A percentile compares a stretch with the other conserved stretches of the same genome.
These are phyloP conservation scores for Suhomyces atakaporum DNA, from an alignment of 1,139 yeast genomes.

Conservation along the genomic window DNA sequence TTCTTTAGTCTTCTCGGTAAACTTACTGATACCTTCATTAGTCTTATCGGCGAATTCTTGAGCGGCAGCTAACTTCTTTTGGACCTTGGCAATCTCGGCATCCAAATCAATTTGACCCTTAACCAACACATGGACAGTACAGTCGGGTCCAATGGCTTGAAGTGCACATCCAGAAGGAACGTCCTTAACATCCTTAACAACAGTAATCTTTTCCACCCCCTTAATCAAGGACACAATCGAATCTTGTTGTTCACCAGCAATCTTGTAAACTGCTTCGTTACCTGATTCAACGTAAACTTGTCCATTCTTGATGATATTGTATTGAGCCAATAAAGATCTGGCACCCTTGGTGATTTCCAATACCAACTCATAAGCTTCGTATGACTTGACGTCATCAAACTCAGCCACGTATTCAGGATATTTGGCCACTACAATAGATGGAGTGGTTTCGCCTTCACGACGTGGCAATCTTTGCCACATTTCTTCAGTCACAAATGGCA, in stretches of 20 bases:
- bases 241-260: slow-evolving; percentile 70
- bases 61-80: slow-evolving; percentile 68
- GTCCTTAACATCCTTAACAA: slow-evolving; percentile 53
- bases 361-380: slow-evolving; percentile 75
- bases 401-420: slow-evolving; percentile 70
- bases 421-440: slow-evolving; percentile 74
- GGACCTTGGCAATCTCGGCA: slow-evolving; percentile 82
- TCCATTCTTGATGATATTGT: slow-evolving; percentile 84
- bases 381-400: slow-evolving; percentile 65
- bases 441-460: slow-evolving; percentile 67
- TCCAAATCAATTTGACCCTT: slow-evolving; percentile 94
- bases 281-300: slow-evolving; percentile 76
- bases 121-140: slow-evolving; percentile 86
- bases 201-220: slow-evolving; percentile 74
- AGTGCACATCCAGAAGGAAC: slow-evolving; percentile 91
- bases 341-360: slow-evolving; percentile 88
- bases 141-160: slow-evolving; percentile 74
- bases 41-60: slow-evolving; percentile 48
- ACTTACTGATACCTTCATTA: slow-evolving; percentile 60
- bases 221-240: slow-evolving; percentile 89
- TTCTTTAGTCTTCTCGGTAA: slow-evolving; percentile 79
- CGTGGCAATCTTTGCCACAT: slow-evolving; percentile 98
- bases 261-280: slow-evolving; percentile 47
- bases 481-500: slow-evolving; percentile 97
- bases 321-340: slow-evolving; percentile 89